Base-by-base conservation (phyloP, 345 rosid species). In the Eucalyptus polyanthemos region DNA sequence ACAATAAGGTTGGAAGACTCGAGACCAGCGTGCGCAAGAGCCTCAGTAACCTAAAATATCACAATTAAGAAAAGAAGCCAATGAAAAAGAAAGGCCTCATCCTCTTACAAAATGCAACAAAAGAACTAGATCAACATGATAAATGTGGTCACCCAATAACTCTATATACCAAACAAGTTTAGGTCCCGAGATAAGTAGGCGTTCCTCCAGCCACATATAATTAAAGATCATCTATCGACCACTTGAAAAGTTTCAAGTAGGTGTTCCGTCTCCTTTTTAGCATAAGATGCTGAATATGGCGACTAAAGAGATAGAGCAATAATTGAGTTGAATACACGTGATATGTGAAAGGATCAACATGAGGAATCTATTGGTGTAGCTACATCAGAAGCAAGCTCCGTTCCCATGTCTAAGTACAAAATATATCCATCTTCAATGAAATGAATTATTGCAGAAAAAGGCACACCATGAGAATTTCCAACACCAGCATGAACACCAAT, bases 1-100 rank as follows among this genome's bases (percentile, higher is more conserved):
- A 98, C 97, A n/a, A 98, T 93, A 89, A 98, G 99, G 94, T 98
- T 98, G 49, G 99, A 98, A 85, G 99, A 97, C 93, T 98, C 99
- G 34, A 98, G 93, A 86, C 99, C 99, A 24, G 99, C 95, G 67
- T 76, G 94, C 49, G 97, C 94, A 90, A 98, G 99, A 87, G 97
- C 99, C 89, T 88, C 97, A 2, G 98, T 96, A 53, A 98, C 99
- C 99, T 97, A 92, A 87, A 90, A 86, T 37, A 76, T 37, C 47
- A 21, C 83, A 54, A 34, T 86, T 11, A 51, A 31, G 17, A 45
- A 31, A 86, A 54, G 8, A 11, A 19, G 25, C 22, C 65, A 34
- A 86, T 53, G n/a, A 37, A n/a, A 37, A 86, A 44, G 16, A 86
- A 50, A 45, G 11, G 56, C 10, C 44, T 51, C 29, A 22, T 34